These are phyloP conservation scores for Tuber microsphaerosporum DNA, from an alignment of 495 filamentous ascomycete genomes.

Conservation along the genomic window DNA sequence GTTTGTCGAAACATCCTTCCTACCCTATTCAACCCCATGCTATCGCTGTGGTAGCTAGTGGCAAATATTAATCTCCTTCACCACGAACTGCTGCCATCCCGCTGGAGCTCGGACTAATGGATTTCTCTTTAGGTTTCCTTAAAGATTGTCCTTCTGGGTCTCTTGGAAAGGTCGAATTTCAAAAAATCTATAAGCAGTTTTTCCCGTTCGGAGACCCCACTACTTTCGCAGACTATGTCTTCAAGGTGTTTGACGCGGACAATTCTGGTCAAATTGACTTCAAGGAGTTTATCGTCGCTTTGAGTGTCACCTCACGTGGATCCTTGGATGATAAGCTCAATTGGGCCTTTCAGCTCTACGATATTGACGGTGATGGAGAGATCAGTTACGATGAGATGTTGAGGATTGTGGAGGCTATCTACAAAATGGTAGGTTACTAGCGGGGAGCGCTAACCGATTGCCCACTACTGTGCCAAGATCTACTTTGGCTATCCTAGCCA, in stretches of 20 bases:
- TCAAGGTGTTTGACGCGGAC: conserved; percentile 97
- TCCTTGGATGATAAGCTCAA: conserved; percentile 99
- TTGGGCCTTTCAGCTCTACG: conserved; percentile 98
- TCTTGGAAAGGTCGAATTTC: conserved; percentile 95
- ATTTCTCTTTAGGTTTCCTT: conserved; percentile 64
- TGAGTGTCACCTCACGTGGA: conserved; percentile 91
- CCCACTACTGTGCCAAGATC: conserved; percentile 7
- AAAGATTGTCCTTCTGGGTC: conserved; percentile 97
- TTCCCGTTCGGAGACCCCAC: conserved; percentile 97
- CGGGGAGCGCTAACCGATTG: neutral
- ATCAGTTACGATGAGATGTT: conserved; percentile 99
- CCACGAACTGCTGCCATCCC: neutral
- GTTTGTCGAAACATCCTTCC: conserved; percentile 46
- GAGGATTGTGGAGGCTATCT: conserved; percentile 96
- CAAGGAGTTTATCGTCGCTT: conserved; percentile 97
- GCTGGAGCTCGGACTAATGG: conserved; percentile 3
- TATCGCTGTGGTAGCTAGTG: neutral
- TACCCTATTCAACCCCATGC: too few species aligned
- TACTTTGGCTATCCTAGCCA: neutral
- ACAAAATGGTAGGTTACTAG: conserved; percentile 78
- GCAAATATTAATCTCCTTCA: neutral
- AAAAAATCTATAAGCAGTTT: conserved; percentile 99
- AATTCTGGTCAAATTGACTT: conserved; percentile 97
- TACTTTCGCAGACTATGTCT: conserved; percentile 96
- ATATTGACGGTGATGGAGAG: conserved; percentile 97